phyloP scores from a whole-genome alignment of 345 rosid genomes.

The Populus ilicifolia region DNA sequence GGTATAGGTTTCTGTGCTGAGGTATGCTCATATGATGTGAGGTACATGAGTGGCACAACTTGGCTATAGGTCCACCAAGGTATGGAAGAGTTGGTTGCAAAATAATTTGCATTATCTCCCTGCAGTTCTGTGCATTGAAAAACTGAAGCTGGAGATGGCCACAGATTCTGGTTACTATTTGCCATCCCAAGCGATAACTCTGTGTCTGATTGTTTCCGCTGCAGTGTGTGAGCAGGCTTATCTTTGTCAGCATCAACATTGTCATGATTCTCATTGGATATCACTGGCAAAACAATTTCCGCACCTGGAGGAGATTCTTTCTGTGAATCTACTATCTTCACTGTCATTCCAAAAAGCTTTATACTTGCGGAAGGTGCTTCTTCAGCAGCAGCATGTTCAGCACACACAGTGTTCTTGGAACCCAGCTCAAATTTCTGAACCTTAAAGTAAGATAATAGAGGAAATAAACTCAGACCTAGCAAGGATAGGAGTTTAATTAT shows the following conservation, averaged over 20 bases:
- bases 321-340: conserved; percentile 35
- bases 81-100: conserved; percentile 10
- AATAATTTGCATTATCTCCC: conserved; percentile 8
- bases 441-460: not conserved
- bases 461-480: not conserved
- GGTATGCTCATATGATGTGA: conserved; percentile 15
- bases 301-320: conserved; percentile 15
- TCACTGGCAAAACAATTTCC: conserved; percentile 2
- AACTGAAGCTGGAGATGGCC: conserved; percentile 1
- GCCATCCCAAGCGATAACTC: conserved; percentile 39
- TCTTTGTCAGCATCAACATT: conserved; percentile 14
- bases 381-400: conserved; percentile 12
- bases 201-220: conserved; percentile 24
- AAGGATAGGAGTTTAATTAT: not conserved
- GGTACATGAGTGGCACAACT: conserved; percentile 15
- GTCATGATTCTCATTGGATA: conserved; percentile 9
- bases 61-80: conserved; percentile 19
- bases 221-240: conserved; percentile 4
- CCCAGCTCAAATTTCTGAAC: conserved; percentile 29
- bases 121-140: conserved; percentile 11
- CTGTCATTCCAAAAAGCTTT: conserved; percentile 66
- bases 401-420: conserved; percentile 12
- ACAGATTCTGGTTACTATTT: not conserved
- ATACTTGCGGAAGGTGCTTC: conserved; percentile 34
- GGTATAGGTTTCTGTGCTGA: not conserved